Evolutionary conservation across 2,329 filamentous ascomycete species (phyloP), one percentile per base, ranked within the genome.

Genomic region (Exophiala viscosa): DNA sequence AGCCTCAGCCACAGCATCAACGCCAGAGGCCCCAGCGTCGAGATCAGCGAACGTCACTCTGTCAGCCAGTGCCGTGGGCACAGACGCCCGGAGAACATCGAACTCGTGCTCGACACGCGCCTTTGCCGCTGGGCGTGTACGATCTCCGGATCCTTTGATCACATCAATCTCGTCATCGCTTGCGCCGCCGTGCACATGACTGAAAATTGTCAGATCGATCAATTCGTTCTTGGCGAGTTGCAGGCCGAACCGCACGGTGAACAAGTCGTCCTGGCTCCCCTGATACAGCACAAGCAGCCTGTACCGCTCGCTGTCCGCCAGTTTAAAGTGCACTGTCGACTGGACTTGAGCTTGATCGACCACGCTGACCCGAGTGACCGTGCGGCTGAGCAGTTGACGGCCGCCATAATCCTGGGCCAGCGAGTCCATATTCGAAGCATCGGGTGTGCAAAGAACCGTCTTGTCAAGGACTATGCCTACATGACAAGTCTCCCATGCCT

Each of bases 251-350:
- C 85, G 78, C 0, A 97, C 77, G 0, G 90, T 91, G 3, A 86
- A 82, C 6, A 83, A 81, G 64, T 96, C 92, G 65, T 99, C 93
- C 1, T 77, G 73, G 7, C 88, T 88, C 14, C 92, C 91, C 54
- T 96, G 85, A 70, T 90, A 97, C 0, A 91, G 87, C 48, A 95
- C 76, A 67, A 95, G 91, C 60, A 97, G 79, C 9, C 81, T 71
- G 48, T 86, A 82, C n/a, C 75, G 72, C 31, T 77, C 71, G 59
- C 81, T 83, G 35, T 59, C 57, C 1, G 51, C 42, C 14, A 52
- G 50, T 34, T 38, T 40, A 48, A 62, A 62, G 23, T 58, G 46
- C 14, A 62, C 52, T 0, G 50, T 57, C 7, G 53, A 45, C 28
- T 59, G 47, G 6, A 40, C 40, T 8, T 56, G 45, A 5, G 23